A percentile compares a stretch with the other conserved stretches of the same genome.
Conservation (phyloP, 495 filamentous ascomycete species). For the Neurospora sp. region DNA sequence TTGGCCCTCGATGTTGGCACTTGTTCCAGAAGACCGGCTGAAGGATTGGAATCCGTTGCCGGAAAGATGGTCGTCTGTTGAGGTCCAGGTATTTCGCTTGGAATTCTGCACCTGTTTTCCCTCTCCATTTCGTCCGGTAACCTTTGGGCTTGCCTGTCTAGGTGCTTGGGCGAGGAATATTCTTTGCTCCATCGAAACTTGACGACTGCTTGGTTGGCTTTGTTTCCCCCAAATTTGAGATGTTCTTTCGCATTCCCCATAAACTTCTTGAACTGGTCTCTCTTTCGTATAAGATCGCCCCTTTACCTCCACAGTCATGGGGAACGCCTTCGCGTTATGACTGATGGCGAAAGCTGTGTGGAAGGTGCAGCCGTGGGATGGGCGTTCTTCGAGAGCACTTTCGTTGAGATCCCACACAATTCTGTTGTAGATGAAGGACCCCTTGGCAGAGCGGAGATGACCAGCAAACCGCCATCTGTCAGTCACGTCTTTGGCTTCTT, state of each 20-base stretch:
- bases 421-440: conserved; percentile 4
- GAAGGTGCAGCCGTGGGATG: conserved; percentile 19
- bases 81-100: neutral
- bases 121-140: conserved; percentile 13
- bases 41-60: too few species aligned
- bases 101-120: neutral
- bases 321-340: conserved; percentile 22
- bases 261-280: conserved; percentile 1
- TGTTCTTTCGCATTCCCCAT: neutral
- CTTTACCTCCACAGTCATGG: conserved; percentile 22
- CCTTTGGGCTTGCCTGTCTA: conserved; percentile 12
- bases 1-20: too few species aligned
- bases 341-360: conserved; percentile 26
- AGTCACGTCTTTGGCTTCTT: neutral
- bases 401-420: conserved; percentile 24
- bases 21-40: too few species aligned
- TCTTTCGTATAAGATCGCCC: conserved; percentile 12
- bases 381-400: conserved; percentile 15
- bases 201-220: conserved; percentile 1
- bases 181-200: conserved; percentile 14
- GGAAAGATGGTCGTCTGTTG: neutral
- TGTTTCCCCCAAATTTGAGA: conserved; percentile 8
- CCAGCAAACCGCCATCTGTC: conserved; percentile 13
- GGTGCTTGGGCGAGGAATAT: conserved; percentile 1
- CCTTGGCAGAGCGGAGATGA: conserved; percentile 2